phyloP scores from a whole-genome alignment of 306 rosid species.

The Adenanthera pavonina region DNA sequence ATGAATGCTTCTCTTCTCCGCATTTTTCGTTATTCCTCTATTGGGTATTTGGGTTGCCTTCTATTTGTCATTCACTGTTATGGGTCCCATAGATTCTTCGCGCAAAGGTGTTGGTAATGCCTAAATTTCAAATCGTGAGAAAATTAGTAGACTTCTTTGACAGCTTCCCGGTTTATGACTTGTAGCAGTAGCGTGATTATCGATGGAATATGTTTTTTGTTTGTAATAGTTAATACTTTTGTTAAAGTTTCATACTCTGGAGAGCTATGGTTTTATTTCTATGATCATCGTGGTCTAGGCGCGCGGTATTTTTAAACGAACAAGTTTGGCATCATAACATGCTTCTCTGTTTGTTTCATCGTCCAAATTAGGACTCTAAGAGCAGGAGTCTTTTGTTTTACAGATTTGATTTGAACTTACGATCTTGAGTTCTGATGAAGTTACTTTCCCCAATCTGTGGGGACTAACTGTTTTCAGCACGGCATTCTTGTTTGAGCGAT shows the following conservation, averaged over 20 bases:
- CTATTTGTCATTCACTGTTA: too few species aligned
- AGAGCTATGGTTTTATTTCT: background rate
- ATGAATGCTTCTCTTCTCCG: background rate
- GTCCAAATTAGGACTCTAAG: background rate
- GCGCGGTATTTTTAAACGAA: background rate
- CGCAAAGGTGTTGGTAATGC: background rate
- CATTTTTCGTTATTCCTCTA: background rate
- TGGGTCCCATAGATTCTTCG: too few species aligned
- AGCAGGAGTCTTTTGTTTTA: background rate
- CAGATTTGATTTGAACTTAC: background rate
- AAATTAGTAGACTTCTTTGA: background rate
- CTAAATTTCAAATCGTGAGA: background rate
- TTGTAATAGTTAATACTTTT: background rate
- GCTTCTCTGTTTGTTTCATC: constrained; percentile 7
- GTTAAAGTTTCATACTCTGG: background rate
- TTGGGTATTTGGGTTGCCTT: background rate
- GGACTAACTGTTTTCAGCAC: constrained; percentile 2
- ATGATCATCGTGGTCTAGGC: background rate
- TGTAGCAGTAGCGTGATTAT: background rate
- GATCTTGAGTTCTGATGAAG: background rate
- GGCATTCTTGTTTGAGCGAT: constrained; percentile 1
- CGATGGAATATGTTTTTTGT: background rate
- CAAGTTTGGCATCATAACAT: background rate
- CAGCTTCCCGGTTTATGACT: background rate
- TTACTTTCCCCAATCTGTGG: background rate